Conservation (phyloP, 495 filamentous ascomycete species). For the Xanthoparmelia taractica region DNA sequence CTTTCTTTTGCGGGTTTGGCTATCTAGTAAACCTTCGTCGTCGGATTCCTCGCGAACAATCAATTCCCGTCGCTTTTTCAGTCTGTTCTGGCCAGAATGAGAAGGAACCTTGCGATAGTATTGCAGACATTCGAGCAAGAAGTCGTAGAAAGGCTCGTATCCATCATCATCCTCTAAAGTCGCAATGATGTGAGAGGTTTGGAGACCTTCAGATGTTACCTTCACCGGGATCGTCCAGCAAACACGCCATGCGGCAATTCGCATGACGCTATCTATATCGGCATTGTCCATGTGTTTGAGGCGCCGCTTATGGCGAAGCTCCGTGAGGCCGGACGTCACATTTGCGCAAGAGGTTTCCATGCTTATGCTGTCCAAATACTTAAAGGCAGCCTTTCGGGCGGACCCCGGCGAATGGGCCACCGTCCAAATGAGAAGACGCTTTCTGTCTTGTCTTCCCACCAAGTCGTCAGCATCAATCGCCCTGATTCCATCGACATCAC, state of each 20-base stretch:
- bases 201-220: constrained; percentile 25
- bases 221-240: constrained; percentile 35
- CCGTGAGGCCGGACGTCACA: constrained; percentile 9
- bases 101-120: constrained; percentile 11
- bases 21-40: constrained; percentile 16
- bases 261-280: constrained; percentile 28
- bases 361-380: background rate
- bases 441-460: constrained; percentile 31
- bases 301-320: background rate
- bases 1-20: constrained; percentile 41
- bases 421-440: constrained; percentile 30
- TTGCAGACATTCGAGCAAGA: constrained; percentile 26
- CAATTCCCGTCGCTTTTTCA: constrained; percentile 8
- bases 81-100: background rate
- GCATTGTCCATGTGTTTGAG: constrained; percentile 18
- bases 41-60: constrained; percentile 20
- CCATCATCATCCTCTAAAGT: constrained; percentile 25
- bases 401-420: constrained; percentile 7
- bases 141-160: constrained; percentile 26
- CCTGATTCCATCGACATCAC: constrained; percentile 28
- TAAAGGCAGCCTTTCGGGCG: constrained; percentile 10
- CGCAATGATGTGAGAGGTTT: constrained; percentile 14
- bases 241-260: constrained; percentile 33
- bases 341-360: constrained; percentile 7
- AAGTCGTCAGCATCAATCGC: constrained; percentile 23